Conservation (phyloP, 1,139 yeast species). For the Saccharomyces hybrid region DNA sequence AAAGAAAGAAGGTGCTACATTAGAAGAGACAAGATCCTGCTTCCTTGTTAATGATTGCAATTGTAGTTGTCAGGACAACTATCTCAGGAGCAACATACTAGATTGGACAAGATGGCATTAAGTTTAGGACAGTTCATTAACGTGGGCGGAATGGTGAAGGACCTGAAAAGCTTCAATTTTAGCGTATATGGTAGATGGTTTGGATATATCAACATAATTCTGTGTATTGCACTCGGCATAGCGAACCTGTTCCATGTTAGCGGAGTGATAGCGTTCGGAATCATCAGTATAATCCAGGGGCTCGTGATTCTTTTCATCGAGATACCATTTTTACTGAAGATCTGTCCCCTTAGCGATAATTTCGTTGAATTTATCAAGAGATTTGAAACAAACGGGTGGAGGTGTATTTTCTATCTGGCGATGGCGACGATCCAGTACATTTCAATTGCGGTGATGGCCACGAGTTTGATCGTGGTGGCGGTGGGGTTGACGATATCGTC, state of each 20-base stretch:
- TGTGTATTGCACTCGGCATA: conserved; percentile 83
- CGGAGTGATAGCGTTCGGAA: conserved; percentile 74
- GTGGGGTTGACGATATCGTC: conserved; percentile 63
- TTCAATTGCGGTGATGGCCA: conserved; percentile 62
- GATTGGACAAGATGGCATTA: conserved; percentile 34
- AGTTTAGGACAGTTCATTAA: conserved; percentile 38
- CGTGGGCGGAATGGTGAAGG: conserved; percentile 54
- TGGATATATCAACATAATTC: conserved; percentile 63
- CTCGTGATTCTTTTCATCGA: conserved; percentile 79
- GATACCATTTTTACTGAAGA: conserved; percentile 77
- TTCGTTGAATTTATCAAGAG: conserved; percentile 65
- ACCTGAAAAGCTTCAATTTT: conserved; percentile 62
- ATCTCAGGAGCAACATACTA: not conserved
- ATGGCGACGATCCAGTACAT: conserved; percentile 85
- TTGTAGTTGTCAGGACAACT: not conserved
- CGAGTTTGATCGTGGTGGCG: conserved; percentile 82
- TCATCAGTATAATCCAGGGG: conserved; percentile 79
- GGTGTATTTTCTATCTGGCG: conserved; percentile 50
- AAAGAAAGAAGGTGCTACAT: not conserved
- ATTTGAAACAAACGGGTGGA: conserved; percentile 62
- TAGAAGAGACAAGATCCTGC: not conserved
- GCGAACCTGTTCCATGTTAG: conserved; percentile 85
- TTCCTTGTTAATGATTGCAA: not conserved
- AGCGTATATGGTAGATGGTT: conserved; percentile 61
- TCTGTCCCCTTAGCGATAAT: conserved; percentile 86